Conservation (phyloP, 345 rosid genomes). For the Brassica napus region Da-Ae NC_063442.1:25445501-25446000, state of each 20-base stretch:
- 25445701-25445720: constrained; percentile 86
- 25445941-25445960: constrained; percentile 41
- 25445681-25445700: constrained; percentile 72
- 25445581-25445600: constrained; percentile 72
- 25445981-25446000: constrained; percentile 43
- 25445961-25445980: constrained; percentile 52
- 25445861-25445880: constrained; percentile 78
- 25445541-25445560: constrained; percentile 53
- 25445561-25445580: constrained; percentile 75
- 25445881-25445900: constrained; percentile 69
- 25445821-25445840: constrained; percentile 48
- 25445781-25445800: constrained; percentile 55
- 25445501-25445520: constrained; percentile 50
- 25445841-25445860: constrained; percentile 58
- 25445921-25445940: constrained; percentile 61
- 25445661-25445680: constrained; percentile 80
- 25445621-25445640: constrained; percentile 44
- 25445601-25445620: constrained; percentile 38
- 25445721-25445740: constrained; percentile 66
- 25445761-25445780: constrained; percentile 57
- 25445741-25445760: constrained; percentile 79
- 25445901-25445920: constrained; percentile 69
- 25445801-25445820: constrained; percentile 65
- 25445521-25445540: constrained; percentile 72
- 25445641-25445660: constrained; percentile 38